Conservation (phyloP, 805 yeast genomes). For the Lipomyces japonicus region DNA sequence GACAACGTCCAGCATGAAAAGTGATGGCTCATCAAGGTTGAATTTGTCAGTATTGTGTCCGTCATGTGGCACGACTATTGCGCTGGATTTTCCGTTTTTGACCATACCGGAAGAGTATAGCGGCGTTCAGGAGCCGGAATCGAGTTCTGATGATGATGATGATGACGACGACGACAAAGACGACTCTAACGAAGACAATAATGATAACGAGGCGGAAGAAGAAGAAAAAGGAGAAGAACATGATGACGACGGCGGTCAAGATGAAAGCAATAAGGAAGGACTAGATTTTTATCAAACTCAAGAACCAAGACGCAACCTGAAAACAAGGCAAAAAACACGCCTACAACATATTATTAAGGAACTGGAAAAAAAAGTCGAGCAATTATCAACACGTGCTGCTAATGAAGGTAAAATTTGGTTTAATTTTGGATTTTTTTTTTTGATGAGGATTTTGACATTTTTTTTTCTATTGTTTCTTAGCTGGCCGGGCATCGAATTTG, state of each 20-base stretch:
- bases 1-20: no score
- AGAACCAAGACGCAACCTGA: not conserved
- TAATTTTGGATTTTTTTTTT: not conserved
- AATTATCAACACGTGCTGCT: constrained; percentile 5
- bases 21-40: not conserved
- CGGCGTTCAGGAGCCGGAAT: not conserved
- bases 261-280: constrained; percentile 1
- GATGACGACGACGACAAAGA: not conserved
- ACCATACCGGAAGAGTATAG: constrained; percentile 7
- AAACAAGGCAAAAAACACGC: no score
- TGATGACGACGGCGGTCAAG: not conserved
- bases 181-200: not conserved
- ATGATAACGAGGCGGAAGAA: not conserved
- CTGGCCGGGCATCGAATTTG: constrained; percentile 13
- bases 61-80: constrained; percentile 18
- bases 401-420: constrained; percentile 6
- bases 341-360: constrained; percentile 6
- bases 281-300: not conserved
- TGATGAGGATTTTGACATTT: not conserved
- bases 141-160: not conserved
- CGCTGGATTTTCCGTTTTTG: constrained; percentile 22
- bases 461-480: constrained; percentile 6
- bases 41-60: constrained; percentile 24
- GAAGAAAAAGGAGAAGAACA: not conserved
- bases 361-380: constrained; percentile 13